Evolutionary conservation across 495 filamentous ascomycete species (phyloP), one percentile per base, ranked within the genome.

Genomic region (Podospora fimiseda): DNA sequence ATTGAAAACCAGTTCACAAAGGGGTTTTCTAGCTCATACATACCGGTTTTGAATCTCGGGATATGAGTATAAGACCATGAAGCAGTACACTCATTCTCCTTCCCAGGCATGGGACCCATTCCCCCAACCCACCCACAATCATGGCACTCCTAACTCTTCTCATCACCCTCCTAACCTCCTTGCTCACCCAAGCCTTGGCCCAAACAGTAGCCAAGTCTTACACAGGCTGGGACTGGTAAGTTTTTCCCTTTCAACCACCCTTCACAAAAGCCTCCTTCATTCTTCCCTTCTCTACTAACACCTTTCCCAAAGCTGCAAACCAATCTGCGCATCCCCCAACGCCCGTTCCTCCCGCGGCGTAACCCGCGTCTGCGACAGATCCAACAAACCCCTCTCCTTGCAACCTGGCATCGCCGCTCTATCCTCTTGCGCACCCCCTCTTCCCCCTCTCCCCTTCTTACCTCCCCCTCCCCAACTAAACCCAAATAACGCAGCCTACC

Each of bases 351-450:
- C 50, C 9, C 54, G 60, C 36, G 60, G 60, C 38, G 50, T 51
- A 2, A 71, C 78, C 53, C 62, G 66, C 15, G 71, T 66, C 48
- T 80, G 76, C 58, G 66, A 79, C 59, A 69, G 63, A 53, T 64
- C 67, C 51, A 76, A 79, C 67, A 66, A 67, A 19, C 27, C 43
- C 40, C 50, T 41, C 2, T 46, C 48, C 36, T 55, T 21, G 8
- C 30, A 36, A 15, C 15, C 47, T 0, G 57, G 57, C 1, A 14
- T 59, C 16, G 38, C 46, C 30, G 58, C 61, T 38, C 53, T 37
- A 11, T 55, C 53, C 41, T 54, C 51, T 41, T 63, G 58, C 53
- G 51, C 66, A 24, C 68, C 66, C 42, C 73, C n/a, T n/a, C n/a
- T n/a, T n/a, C n/a, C n/a, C n/a, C n/a, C n/a, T n/a, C n/a, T n/a